Evolutionary conservation across 2,329 filamentous ascomycete species (phyloP).

Genomic region (Phialemonium atrogriseum): DNA sequence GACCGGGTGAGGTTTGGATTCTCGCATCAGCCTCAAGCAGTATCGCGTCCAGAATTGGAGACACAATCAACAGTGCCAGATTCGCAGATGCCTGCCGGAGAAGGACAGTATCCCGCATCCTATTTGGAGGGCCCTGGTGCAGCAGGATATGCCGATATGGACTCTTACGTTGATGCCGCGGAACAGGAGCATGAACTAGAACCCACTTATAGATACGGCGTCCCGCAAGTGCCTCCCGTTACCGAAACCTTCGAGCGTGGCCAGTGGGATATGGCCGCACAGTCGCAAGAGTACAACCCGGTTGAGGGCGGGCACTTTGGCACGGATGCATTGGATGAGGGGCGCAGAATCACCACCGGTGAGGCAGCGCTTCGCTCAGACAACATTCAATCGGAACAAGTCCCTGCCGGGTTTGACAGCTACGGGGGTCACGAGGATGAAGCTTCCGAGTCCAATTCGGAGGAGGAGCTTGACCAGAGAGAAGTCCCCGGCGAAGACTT

Average conservation of each 20-base stretch:
- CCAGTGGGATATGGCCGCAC: conserved; percentile 14
- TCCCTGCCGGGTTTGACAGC: conserved; percentile 15
- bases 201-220: conserved; percentile 3
- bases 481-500: conserved; percentile 3
- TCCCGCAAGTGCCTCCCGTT: conserved; percentile 5
- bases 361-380: conserved; percentile 8
- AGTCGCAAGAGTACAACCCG: conserved; percentile 12
- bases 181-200: conserved; percentile 9
- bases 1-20: conserved; percentile 21
- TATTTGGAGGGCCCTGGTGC: conserved; percentile 10
- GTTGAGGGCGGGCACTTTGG: conserved; percentile 16
- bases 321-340: conserved; percentile 12
- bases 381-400: conserved; percentile 3
- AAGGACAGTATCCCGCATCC: conserved; percentile 11
- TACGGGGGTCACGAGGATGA: conserved; percentile 7
- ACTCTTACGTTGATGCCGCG: conserved; percentile 7
- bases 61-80: neutral
- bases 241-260: conserved; percentile 9
- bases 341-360: conserved; percentile 5
- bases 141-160: conserved; percentile 10
- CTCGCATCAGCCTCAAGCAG: conserved; percentile 13
- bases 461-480: conserved; percentile 1
- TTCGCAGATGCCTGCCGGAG: neutral
- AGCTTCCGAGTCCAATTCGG: neutral
- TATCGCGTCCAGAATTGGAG: conserved; percentile 1